Percentiles rank a stretch among this genome's conserved stretches.
Conservation (phyloP, 768 basidiomycete genomes). For the Russula compacta region DNA sequence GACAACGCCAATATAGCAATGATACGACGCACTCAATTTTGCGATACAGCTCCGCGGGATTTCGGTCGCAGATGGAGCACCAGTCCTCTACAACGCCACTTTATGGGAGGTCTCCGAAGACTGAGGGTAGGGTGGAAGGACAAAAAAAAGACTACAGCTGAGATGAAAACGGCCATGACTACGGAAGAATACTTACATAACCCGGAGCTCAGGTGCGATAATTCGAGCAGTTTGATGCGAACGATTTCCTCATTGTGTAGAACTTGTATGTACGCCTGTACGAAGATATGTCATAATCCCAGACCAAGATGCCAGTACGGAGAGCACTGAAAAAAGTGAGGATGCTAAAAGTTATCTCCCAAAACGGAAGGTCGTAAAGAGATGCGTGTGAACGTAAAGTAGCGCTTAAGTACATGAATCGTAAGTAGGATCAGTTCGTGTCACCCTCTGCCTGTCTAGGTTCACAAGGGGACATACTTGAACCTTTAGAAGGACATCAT, state of each 20-base stretch:
- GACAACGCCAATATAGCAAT: no score
- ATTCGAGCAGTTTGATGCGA: not conserved
- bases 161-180: no score
- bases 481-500: not conserved
- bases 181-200: not conserved
- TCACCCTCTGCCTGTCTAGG: not conserved
- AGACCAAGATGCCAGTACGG: not conserved
- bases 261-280: not conserved
- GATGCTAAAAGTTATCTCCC: not conserved
- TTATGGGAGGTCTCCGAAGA: no score
- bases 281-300: not conserved
- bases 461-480: not conserved
- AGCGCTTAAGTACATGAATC: not conserved
- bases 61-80: no score
- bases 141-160: no score
- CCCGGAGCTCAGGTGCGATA: not conserved
- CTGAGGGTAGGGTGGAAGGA: no score
- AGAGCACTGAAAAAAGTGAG: not conserved
- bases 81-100: no score
- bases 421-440: not conserved
- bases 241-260: not conserved
- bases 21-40: no score
- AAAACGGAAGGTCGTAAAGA: not conserved
- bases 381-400: not conserved
- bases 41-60: no score